Conservation (phyloP, 176 grass and related monocot genomes). For the Zizania latifolia region DNA sequence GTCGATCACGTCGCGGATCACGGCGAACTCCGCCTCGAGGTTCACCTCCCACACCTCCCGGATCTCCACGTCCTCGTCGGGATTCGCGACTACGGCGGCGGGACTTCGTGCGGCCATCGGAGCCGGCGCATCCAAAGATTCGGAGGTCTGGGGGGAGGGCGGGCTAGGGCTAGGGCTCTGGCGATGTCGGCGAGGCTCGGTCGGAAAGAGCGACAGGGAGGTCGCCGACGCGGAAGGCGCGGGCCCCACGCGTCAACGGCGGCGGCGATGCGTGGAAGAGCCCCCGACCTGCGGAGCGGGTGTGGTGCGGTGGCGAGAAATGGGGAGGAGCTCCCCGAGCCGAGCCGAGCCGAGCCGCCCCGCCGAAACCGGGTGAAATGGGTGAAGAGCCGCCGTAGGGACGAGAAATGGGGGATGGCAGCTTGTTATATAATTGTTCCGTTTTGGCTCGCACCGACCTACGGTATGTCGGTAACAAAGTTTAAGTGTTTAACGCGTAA, state of each 20-base stretch:
- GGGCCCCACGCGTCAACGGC: constrained; percentile 26
- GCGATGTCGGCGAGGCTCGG: background rate
- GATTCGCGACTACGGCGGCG: background rate
- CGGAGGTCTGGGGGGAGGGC: background rate
- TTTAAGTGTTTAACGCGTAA: no score
- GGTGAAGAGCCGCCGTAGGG: no score
- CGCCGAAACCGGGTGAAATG: no score
- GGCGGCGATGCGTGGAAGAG: background rate
- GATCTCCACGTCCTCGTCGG: constrained; percentile 49
- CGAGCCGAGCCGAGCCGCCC: no score
- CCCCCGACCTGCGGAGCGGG: background rate
- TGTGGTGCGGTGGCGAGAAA: background rate
- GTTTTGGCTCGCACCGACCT: no score
- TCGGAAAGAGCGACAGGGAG: background rate
- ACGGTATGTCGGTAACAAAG: no score
- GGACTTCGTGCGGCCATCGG: constrained; percentile 34
- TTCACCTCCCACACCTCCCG: constrained; percentile 71
- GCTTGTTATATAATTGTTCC: no score
- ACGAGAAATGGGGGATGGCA: no score
- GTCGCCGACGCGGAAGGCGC: background rate
- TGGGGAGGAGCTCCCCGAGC: background rate
- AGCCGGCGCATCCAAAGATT: constrained; percentile 34
- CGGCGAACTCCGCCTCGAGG: constrained; percentile 59
- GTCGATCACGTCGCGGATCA: constrained; percentile 58
- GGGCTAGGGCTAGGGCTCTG: constrained; percentile 30